A percentile compares a stretch with the other conserved stretches of the same genome.
Conservation (phyloP, 768 basidiomycete species). For the Podaxis sp. region DNA sequence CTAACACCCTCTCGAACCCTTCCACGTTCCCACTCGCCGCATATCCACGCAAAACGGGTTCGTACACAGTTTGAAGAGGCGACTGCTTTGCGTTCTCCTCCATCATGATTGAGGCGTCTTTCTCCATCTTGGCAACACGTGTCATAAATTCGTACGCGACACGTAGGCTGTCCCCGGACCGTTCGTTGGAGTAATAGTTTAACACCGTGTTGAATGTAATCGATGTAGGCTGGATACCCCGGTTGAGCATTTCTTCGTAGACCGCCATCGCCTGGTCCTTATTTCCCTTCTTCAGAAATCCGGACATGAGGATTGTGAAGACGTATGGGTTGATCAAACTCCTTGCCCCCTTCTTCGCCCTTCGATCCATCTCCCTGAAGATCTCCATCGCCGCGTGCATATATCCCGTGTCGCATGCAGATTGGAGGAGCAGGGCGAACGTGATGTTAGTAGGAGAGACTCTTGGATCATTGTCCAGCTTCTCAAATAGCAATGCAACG, state of each 20-base stretch:
- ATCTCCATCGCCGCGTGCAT: slow-evolving; percentile 67
- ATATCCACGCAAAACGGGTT: slow-evolving; percentile 59
- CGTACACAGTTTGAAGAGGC: slow-evolving; percentile 39
- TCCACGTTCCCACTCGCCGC: slow-evolving; percentile 39
- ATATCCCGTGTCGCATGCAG: slow-evolving; percentile 70
- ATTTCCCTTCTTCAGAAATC: slow-evolving; percentile 59
- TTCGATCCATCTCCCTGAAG: slow-evolving; percentile 63
- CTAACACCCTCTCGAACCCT: slow-evolving; percentile 56
- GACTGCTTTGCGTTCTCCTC: slow-evolving; percentile 38
- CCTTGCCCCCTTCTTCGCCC: slow-evolving; percentile 34
- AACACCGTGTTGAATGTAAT: slow-evolving; percentile 71
- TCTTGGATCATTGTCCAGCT: slow-evolving; percentile 41
- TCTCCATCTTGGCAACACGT: slow-evolving; percentile 28
- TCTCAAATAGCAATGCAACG: slow-evolving; percentile 61
- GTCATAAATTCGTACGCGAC: slow-evolving; percentile 68
- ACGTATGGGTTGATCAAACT: slow-evolving; percentile 53
- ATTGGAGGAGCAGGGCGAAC: slow-evolving; percentile 75
- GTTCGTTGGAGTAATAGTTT: slow-evolving; percentile 52
- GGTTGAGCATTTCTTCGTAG: slow-evolving; percentile 68
- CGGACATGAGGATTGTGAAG: slow-evolving; percentile 74
- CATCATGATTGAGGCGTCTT: slow-evolving; percentile 29
- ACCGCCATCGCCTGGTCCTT: slow-evolving; percentile 55
- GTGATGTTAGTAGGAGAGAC: slow-evolving; percentile 60
- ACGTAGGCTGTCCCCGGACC: slow-evolving; percentile 44
- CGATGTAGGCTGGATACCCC: slow-evolving; percentile 65